Conservation (phyloP, 345 rosid genomes). For the Leavenworthia alabamica region DNA sequence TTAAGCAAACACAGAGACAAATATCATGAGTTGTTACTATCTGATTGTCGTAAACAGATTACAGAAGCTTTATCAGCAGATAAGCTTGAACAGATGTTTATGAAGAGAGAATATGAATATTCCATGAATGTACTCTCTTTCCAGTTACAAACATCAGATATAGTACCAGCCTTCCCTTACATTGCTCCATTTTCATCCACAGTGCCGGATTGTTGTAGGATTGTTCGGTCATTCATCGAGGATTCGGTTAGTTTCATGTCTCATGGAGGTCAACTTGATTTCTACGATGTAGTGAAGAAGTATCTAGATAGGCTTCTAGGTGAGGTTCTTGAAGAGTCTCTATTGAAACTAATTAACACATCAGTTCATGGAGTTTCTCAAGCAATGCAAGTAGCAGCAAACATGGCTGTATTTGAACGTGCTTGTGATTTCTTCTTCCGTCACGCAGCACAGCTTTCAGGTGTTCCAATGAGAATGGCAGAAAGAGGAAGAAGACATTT, state of each 20-base stretch:
- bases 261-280: conserved; percentile 88
- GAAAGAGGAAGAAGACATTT: conserved; percentile 94
- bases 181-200: conserved; percentile 93
- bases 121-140: conserved; percentile 97
- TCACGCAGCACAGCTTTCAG: conserved; percentile 94
- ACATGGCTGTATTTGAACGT: conserved; percentile 92
- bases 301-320: conserved; percentile 82
- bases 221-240: conserved; percentile 88
- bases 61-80: conserved; percentile 88
- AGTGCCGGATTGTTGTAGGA: conserved; percentile 91
- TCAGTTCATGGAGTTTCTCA: conserved; percentile 87
- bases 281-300: conserved; percentile 85
- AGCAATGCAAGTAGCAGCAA: conserved; percentile 97
- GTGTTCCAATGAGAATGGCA: conserved; percentile 86
- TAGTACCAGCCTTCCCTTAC: conserved; percentile 79
- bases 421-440: conserved; percentile 96
- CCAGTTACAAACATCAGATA: conserved; percentile 87
- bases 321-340: conserved; percentile 79
- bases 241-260: conserved; percentile 98
- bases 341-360: conserved; percentile 66
- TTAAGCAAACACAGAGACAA: conserved; percentile 91
- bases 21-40: conserved; percentile 80
- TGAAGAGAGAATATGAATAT: conserved; percentile 96
- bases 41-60: conserved; percentile 94
- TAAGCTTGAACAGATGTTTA: conserved; percentile 94